Evolutionary conservation across 1,284 basidiomycete species (phyloP).

Genomic region (Singerocomus rubriflavus): DNA sequence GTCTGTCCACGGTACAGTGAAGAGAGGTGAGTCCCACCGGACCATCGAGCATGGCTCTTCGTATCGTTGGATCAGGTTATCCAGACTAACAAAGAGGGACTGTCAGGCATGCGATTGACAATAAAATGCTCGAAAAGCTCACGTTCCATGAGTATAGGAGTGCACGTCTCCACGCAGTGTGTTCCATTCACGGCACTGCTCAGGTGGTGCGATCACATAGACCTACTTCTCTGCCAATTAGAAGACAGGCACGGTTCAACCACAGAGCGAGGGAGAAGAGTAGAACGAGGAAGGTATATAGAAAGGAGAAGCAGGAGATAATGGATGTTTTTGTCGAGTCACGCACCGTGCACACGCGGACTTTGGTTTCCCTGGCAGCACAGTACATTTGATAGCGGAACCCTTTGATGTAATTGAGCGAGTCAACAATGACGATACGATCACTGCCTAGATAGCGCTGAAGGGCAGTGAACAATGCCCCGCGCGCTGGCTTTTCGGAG

Average conservation of each 20-base stretch:
- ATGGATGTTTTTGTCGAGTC: neutral
- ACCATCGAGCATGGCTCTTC: slow-evolving; percentile 98
- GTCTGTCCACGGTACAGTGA: slow-evolving; percentile 80
- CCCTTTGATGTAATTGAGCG: slow-evolving; percentile 95
- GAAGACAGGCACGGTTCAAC: neutral
- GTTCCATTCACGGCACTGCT: slow-evolving; percentile 81
- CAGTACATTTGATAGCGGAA: slow-evolving; percentile 98
- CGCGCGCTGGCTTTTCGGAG: slow-evolving; percentile 87
- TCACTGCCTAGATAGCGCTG: slow-evolving; percentile 72
- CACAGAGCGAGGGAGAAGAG: neutral
- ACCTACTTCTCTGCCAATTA: slow-evolving; percentile 46
- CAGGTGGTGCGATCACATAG: slow-evolving; percentile 76
- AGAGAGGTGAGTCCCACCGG: slow-evolving; percentile 94
- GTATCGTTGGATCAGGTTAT: slow-evolving; percentile 85
- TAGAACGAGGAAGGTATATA: no score
- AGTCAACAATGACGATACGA: slow-evolving; percentile 86
- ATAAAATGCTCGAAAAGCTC: slow-evolving; percentile 11
- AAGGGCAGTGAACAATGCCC: slow-evolving; percentile 82
- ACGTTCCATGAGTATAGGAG: slow-evolving; percentile 76
- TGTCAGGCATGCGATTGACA: neutral
- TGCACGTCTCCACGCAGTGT: slow-evolving; percentile 43
- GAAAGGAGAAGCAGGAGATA: neutral
- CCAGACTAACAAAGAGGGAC: slow-evolving; percentile 53
- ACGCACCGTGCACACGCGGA: slow-evolving; percentile 86
- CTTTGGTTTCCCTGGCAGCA: slow-evolving; percentile 84